phyloP scores from a whole-genome alignment of 176 grass and related monocot genomes.

The Aegilops longissima region DNA sequence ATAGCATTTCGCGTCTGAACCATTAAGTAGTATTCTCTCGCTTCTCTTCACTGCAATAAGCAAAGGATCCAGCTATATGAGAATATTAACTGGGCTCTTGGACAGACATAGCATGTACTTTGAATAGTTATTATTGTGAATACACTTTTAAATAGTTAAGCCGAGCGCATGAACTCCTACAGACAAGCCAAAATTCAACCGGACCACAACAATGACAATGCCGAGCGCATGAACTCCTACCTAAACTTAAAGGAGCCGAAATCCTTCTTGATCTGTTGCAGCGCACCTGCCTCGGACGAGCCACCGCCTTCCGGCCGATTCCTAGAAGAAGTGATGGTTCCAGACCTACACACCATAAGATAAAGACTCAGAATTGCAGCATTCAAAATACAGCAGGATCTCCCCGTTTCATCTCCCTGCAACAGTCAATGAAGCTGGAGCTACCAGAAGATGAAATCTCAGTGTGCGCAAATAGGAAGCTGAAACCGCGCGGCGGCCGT shows the following conservation, averaged over 20 bases:
- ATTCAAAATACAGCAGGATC: not conserved
- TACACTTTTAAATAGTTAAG: too few species aligned
- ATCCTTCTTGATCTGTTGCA: conserved; percentile 87
- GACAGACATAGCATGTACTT: not conserved
- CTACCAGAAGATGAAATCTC: not conserved
- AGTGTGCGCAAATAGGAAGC: not conserved
- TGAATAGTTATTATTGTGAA: too few species aligned
- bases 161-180: too few species aligned
- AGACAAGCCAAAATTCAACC: conserved; percentile 72
- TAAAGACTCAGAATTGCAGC: not conserved
- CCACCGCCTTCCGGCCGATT: conserved; percentile 81
- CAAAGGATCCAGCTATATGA: not conserved
- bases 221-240: conserved; percentile 57
- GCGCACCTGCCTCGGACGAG: conserved; percentile 47
- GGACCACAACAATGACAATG: conserved; percentile 58
- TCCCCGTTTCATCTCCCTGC: not conserved
- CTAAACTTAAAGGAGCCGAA: conserved; percentile 86
- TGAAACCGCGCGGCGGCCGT: not conserved
- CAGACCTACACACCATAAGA: conserved; percentile 52
- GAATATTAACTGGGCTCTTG: not conserved
- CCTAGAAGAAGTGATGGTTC: conserved; percentile 95
- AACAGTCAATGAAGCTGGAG: not conserved
- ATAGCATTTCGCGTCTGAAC: conserved; percentile 76
- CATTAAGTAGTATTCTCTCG: conserved; percentile 61
- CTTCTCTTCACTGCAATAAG: conserved; percentile 61